Base-by-base conservation (phyloP, 345 rosid species). In the Eucalyptus erythrocorys region DNA sequence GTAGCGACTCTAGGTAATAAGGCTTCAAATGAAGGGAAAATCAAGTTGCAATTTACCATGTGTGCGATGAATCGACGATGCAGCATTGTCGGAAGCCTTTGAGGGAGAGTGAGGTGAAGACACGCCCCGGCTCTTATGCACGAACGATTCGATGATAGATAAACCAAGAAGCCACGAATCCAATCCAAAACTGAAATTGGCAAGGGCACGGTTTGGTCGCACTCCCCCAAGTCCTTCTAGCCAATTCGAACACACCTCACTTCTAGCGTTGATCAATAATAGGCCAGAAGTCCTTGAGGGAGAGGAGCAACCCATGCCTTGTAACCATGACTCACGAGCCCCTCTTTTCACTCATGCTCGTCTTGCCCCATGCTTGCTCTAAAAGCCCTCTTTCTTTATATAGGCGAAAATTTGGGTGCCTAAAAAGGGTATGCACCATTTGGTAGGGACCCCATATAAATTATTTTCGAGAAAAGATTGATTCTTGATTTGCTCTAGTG, bases 61-160 rank as follows among this genome's bases (percentile, higher is more conserved):
- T 19, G 13, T 21, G 27, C 14, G 27, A 34, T 9, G 24, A 51
- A 21, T 51, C 10, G 57, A 51, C 57, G 57, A 76, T 76, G 42
- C 71, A 30, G 51, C 80, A 32, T 85, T 71, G 30, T 59, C 88
- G 82, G 92, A 93, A 91, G 93, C 91, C 92, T 88, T 91, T 79
- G 93, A 90, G 91, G 93, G 90, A 93, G 93, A 91, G 92, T 90
- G 93, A 88, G 89, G 71, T 85, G 82, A 76, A 37, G 82, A 21
- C 47, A 37, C 1, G 47, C 45, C 45, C 37, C 14, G 15, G 47
- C 26, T 76, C 82, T 76, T 6, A 11, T 76, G 47, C 82, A 37
- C 82, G 27, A 12, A 10, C 27, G 27, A 76, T 10, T 76, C 42
- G 47, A 76, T 13, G 82, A 21, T 10, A 21, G 45, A 37, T 37